These are phyloP conservation scores for Amphirosellinia nigrospora DNA, from an alignment of 495 filamentous ascomycete species.

Conservation along the genomic window DNA sequence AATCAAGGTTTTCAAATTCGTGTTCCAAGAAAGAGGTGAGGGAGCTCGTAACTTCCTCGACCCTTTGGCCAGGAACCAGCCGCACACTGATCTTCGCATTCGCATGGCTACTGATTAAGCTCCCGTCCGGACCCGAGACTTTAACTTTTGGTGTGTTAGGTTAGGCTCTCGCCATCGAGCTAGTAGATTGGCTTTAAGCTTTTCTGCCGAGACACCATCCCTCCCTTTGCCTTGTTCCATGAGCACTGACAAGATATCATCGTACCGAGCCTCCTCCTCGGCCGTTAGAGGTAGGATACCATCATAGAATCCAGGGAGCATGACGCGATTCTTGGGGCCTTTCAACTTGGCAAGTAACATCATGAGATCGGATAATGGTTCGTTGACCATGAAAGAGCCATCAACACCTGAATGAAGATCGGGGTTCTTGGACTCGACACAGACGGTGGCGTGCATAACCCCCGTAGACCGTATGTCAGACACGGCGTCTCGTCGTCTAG, in stretches of 20 bases:
- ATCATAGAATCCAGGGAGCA: constrained; percentile 81
- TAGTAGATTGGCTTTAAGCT: constrained; percentile 80
- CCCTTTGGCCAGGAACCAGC: constrained; percentile 89
- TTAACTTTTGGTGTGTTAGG: constrained; percentile 92
- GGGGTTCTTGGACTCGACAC: constrained; percentile 81
- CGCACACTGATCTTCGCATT: constrained; percentile 87
- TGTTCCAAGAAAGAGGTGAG: constrained; percentile 70
- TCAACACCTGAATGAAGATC: constrained; percentile 97
- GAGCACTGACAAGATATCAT: constrained; percentile 78
- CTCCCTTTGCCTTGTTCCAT: constrained; percentile 68
- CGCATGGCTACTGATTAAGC: constrained; percentile 85
- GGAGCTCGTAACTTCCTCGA: constrained; percentile 69
- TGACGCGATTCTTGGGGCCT: constrained; percentile 66
- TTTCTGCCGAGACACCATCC: constrained; percentile 64
- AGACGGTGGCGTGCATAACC: constrained; percentile 92
- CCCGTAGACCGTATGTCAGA: constrained; percentile 90
- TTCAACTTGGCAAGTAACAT: constrained; percentile 80
- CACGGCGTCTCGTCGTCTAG: constrained; percentile 94
- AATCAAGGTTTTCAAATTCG: constrained; percentile 75
- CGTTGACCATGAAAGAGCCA: constrained; percentile 83
- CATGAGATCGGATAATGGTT: constrained; percentile 89
- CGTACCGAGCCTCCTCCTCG: constrained; percentile 81
- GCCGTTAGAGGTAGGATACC: constrained; percentile 75
- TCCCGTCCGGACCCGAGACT: constrained; percentile 83
- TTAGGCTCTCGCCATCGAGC: constrained; percentile 95